Evolutionary conservation across 1,284 basidiomycete species (phyloP), one percentile per base, ranked within the genome.

Genomic region (Entoloma clypeatum): DNA sequence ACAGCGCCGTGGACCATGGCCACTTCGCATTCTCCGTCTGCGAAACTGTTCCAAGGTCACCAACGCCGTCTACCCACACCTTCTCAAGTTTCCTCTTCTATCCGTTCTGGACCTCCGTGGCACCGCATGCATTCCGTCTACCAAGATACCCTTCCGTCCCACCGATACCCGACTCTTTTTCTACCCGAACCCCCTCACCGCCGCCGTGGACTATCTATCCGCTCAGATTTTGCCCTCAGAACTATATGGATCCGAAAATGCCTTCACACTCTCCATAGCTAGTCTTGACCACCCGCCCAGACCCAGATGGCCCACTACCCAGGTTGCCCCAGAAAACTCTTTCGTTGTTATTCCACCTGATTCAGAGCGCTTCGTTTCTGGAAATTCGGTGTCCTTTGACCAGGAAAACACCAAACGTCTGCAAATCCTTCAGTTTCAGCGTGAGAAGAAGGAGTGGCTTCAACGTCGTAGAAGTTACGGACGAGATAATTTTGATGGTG

Each of bases 61-160:
- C 26, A 59, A 71, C 45, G 47, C 57, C 0, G 60, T 76, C 3
- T 65, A 72, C 43, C 42, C 57, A 2, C 51, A 57, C 38, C 59
- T 82, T 3, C 25, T 49, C 14, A 60, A 53, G 5, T 80, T 83
- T 47, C 71, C 71, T 5, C 62, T 82, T 22, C 69, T 84, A 10
- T 67, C 65, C 21, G 69, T 74, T n/a, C 54, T 82, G 45, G 79
- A 82, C 57, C 62, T 81, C 3, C 67, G 77, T 13, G 73, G 71
- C 10, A 79, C 77, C 0, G 43, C 50, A 8, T 78, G 74, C 50
- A 55, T 49, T 5, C 61, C 60, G 9, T 36, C 45, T 14, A 41
- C 46, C 14, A 48, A 47, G 21, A 47, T 45, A 28, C 31, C 45
- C 43, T 44, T 41, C 59, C 27, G 38, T 10, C 44, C 54, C 14